Percentiles rank a stretch among this genome's conserved stretches.
Conservation (phyloP, 2,329 filamentous ascomycete genomes). For the Penicillium sclerotiorum region DNA sequence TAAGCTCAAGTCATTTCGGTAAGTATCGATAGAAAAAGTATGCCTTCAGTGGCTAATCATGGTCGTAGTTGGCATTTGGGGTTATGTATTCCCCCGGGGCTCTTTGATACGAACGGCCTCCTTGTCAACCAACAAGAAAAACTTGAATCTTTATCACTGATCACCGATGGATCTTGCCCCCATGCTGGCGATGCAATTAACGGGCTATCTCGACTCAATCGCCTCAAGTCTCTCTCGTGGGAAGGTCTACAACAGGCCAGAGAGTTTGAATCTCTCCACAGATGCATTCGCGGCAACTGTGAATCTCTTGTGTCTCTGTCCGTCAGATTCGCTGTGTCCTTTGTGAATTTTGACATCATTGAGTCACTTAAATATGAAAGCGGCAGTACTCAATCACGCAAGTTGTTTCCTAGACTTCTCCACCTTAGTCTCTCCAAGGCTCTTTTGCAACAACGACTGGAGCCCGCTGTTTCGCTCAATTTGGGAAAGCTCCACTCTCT, state of each 20-base stretch:
- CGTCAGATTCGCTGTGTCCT: not conserved
- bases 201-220: constrained; percentile 3
- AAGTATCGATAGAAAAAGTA: no score
- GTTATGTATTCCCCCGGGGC: constrained; percentile 9
- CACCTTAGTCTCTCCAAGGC: not conserved
- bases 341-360: not conserved
- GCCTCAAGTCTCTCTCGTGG: constrained; percentile 1
- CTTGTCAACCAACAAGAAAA: constrained; percentile 7
- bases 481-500: not conserved
- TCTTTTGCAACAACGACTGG: not conserved
- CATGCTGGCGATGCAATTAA: not conserved
- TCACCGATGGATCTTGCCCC: constrained; percentile 15
- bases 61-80: constrained; percentile 11
- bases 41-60: not conserved
- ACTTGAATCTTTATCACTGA: constrained; percentile 4
- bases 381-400: not conserved
- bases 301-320: constrained; percentile 4
- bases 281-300: constrained; percentile 7
- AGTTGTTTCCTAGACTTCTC: not conserved
- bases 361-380: no score
- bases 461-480: not conserved
- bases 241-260: constrained; percentile 1
- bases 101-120: constrained; percentile 8
- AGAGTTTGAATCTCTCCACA: constrained; percentile 10
- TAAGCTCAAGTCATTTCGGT: constrained; percentile 5